Evolutionary conservation across 306 rosid genomes (phyloP).

Genomic region (Canavalia gladiata): DNA sequence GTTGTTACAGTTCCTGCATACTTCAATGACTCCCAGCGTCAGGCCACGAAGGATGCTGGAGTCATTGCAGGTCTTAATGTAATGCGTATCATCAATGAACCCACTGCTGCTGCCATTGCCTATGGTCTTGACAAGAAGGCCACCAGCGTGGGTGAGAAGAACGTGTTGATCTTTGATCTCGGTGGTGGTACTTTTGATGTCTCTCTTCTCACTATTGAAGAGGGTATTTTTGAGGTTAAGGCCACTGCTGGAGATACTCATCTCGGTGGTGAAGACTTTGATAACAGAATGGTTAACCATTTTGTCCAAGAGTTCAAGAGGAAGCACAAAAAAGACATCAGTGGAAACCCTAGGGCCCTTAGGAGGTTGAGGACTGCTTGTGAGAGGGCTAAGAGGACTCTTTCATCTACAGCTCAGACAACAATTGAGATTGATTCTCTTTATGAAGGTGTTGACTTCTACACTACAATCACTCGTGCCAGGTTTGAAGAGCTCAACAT

Average conservation of each 20-base stretch:
- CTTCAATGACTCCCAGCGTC: conserved; percentile 76
- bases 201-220: conserved; percentile 75
- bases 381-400: conserved; percentile 78
- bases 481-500: conserved; percentile 79
- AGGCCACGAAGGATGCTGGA: conserved; percentile 81
- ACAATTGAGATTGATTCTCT: conserved; percentile 74
- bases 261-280: conserved; percentile 80
- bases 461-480: conserved; percentile 73
- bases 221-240: conserved; percentile 86
- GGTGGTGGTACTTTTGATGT: conserved; percentile 88
- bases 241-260: conserved; percentile 85
- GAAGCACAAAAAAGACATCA: conserved; percentile 75
- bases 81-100: conserved; percentile 76
- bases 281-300: conserved; percentile 76
- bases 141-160: conserved; percentile 67
- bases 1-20: conserved; percentile 76
- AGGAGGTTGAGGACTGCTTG: conserved; percentile 75
- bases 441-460: conserved; percentile 70
- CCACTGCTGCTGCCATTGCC: conserved; percentile 81
- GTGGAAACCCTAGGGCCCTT: conserved; percentile 64
- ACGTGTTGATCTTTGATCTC: conserved; percentile 71
- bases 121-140: conserved; percentile 80
- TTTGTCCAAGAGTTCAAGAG: conserved; percentile 78
- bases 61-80: conserved; percentile 72
- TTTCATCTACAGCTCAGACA: conserved; percentile 80